Base-by-base conservation (phyloP, 208 protist genomes). In the Crithidia bombi region DNA sequence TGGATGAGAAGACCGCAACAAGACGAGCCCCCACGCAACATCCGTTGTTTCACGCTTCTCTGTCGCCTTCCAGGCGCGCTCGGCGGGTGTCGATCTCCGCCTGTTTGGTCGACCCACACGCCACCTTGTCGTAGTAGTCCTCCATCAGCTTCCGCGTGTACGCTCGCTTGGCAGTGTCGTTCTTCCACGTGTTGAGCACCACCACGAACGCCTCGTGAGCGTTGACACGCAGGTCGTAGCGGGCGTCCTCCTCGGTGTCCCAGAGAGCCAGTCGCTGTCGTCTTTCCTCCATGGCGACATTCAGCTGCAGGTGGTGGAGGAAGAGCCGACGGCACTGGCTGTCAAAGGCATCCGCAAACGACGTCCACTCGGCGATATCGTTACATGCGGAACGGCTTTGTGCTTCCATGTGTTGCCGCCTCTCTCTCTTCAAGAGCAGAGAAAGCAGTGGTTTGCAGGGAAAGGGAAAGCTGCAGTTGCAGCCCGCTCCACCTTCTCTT, bases 161-260 rank as follows among this genome's bases (percentile, higher is more conserved):
- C 5, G 15, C 17, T 11, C 19, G 28, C 35, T 73, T 59, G 10
- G 33, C 56, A 2, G 47, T 12, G n/a, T 65, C 38, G 12, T 23
- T 61, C 33, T 61, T 43, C 50, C 38, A 54, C 15, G 12, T 6
- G 1, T 3, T 23, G 3, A 36, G 38, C 11, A 5, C 23, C 11
- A 15, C 25, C 14, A 17, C 32, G 23, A 51, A 15, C 6, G 52
- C 49, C 1, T 17, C 52, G 33, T 51, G 15, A 2, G 14, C 25
- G 21, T 1, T 17, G 2, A 51, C 5, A n/a, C 39, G 5, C 26
- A 61, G 14, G 5, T 35, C 23, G 52, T 51, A 32, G 41, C 33
- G 38, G 5, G 64, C 41, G 25, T 41, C 62, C 62, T 39, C 38
- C 41, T 55, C 54, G 14, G 6, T 52, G n/a, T 70, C 65, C 65